Evolutionary conservation across 371 early-diverging fungal species (phyloP), one percentile per base, ranked within the genome.

Genomic region (Rhizopus microsporus): DNA sequence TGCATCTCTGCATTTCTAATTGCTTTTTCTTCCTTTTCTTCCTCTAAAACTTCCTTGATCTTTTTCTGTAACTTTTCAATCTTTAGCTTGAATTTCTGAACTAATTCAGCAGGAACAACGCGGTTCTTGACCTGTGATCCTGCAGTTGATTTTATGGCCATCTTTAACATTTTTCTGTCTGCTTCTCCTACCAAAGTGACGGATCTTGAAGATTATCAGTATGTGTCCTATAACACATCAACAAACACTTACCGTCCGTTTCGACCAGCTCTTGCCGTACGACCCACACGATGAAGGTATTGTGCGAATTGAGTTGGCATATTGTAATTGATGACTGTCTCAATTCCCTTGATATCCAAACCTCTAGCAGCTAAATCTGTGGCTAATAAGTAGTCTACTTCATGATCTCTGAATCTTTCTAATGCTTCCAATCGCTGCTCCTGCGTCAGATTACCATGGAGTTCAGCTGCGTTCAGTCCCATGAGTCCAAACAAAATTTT

Each of bases 281-380:
- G 89, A 62, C 99, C 99, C 38, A 99, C 95, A 68, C 99, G 86
- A 80, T 99, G 99, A 55, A 99, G 87, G 74, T 99, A 99, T 70
- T 94, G 93, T 44, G 91, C 86, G 74, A 96, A 96, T 64, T 88
- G 89, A 40, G 80, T 84, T 17, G 99, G 99, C 95, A 99, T 97
- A 62, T 97, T 95, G 77, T 93, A 99, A 82, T 99, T 99, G 75
- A 99, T 96, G 54, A 99, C 99, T 1, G 96, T 93, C 51, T 96
- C 91, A 54, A 99, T 91, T 33, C 99, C 99, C 67, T 93, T 89
- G 63, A 99, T 98, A 81, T 99, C 99, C 39, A 99, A 82, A 75
- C 99, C 99, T 75, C 99, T 88, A 6, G 98, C 93, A n/a, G 99
- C 99, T 35, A 99, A 81, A 85, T 99, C 99, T 0, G 99, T 99